These are phyloP conservation scores for Salix exigua DNA, from an alignment of 345 rosid genomes.

Conservation along the genomic window DNA sequence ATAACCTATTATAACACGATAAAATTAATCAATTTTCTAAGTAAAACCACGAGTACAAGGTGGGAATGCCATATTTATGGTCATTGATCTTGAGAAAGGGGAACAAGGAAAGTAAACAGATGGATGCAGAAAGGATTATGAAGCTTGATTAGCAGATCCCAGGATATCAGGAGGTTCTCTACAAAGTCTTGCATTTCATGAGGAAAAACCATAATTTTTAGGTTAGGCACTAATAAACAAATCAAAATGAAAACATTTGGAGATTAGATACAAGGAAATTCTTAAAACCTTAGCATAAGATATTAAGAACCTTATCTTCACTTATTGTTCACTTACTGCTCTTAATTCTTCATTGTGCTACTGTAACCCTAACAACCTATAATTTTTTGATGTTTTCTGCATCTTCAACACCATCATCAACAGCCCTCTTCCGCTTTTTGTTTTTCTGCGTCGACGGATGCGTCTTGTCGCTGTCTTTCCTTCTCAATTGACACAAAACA, in stretches of 20 bases:
- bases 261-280: slow-evolving; percentile 31
- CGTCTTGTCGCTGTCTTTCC: no score
- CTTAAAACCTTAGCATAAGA: slow-evolving; percentile 16
- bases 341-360: no score
- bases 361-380: no score
- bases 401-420: no score
- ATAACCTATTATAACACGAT: no score
- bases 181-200: background rate
- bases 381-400: no score
- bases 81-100: background rate
- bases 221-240: background rate
- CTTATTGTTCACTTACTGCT: no score
- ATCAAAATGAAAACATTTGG: slow-evolving; percentile 14
- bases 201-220: background rate
- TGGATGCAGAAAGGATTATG: background rate
- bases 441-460: no score
- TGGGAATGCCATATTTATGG: background rate
- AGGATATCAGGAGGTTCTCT: background rate
- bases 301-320: slow-evolving; percentile 12
- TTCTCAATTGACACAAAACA: no score
- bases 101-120: background rate
- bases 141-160: background rate
- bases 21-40: no score
- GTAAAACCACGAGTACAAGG: background rate
- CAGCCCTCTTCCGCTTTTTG: no score